Base-by-base conservation (phyloP, 2,329 filamentous ascomycete genomes). In the Ceratocystis lukuohia region DNA sequence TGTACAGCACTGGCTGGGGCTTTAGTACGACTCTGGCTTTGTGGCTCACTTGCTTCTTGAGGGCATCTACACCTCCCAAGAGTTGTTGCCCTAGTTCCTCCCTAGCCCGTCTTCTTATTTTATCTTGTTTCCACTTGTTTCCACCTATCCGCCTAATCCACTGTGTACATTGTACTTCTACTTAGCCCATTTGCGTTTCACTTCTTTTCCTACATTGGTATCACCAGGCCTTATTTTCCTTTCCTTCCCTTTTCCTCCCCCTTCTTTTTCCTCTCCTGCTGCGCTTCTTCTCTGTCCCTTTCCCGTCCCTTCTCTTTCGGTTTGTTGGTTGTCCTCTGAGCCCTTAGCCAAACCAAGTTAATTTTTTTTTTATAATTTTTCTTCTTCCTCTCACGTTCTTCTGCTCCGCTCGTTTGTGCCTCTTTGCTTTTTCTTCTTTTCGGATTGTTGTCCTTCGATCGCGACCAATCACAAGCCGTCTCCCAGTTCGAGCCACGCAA, bases 291-390 rank as follows among this genome's bases (percentile, higher is more conserved):
- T 37, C 48, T 41, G 62, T 45, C 30, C 48, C 45, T 25, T 62
- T 61, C 28, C 41, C 30, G 20, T 53, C 65, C 45, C 45, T 63
- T 65, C 48, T 61, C 64, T 53, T 63, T 64, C n/a, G 64, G 37
- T 41, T 63, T 61, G 64, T 61, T 61, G 66, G 64, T 68, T 64
- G 65, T 30, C 41, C 33, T 20, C n/a, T 41, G 33, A 64, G 46
- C n/a, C 62, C 56, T 53, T 37, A 50, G 62, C 62, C 48, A 64
- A 20, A 41, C 46, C 50, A 37, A 33, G 56, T 64, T 64, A 50
- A 46, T 62, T 59, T 28, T 62, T 59, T 65, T 67, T 57, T 65
- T 68, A 59, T 68, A 68, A 68, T 68, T 65, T 61, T 61, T 67
- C 62, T 30, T 56, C 65, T 61, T 64, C 30, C 30, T 57, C 10